Conservation (phyloP, 78 protist genomes). For the Protostelium mycophagum region DNA sequence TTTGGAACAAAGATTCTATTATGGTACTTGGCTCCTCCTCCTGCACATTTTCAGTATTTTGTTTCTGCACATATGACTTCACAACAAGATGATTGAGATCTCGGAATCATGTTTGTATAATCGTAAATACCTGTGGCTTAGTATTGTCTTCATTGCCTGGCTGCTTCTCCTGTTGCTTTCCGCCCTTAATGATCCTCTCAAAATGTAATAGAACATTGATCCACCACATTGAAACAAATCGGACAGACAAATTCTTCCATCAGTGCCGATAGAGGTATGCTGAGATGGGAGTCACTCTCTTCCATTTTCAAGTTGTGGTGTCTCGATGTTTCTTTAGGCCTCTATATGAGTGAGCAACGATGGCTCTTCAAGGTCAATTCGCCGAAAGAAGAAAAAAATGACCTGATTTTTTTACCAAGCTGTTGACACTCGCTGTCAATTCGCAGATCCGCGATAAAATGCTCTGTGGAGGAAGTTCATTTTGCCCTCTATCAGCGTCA, state of each 20-base stretch:
- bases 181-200: not conserved
- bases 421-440: too few relatives aligned
- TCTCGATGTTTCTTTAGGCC: too few relatives aligned
- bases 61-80: not conserved
- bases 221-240: not conserved
- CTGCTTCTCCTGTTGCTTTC: not conserved
- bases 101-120: not conserved
- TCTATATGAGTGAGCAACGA: too few relatives aligned
- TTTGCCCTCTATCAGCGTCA: too few relatives aligned
- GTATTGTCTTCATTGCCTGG: not conserved
- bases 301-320: too few relatives aligned
- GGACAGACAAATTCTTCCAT: not conserved
- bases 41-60: too few relatives aligned
- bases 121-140: not conserved
- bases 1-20: not conserved
- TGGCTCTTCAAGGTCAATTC: too few relatives aligned
- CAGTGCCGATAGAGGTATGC: not conserved
- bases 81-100: not conserved
- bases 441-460: too few relatives aligned
- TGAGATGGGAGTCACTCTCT: not conserved
- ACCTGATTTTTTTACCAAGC: too few relatives aligned
- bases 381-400: too few relatives aligned
- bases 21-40: not conserved
- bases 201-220: not conserved
- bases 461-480: too few relatives aligned